Base-by-base conservation (phyloP, 352 stramenopile genomes). In the Phytophthora megakarya region DNA sequence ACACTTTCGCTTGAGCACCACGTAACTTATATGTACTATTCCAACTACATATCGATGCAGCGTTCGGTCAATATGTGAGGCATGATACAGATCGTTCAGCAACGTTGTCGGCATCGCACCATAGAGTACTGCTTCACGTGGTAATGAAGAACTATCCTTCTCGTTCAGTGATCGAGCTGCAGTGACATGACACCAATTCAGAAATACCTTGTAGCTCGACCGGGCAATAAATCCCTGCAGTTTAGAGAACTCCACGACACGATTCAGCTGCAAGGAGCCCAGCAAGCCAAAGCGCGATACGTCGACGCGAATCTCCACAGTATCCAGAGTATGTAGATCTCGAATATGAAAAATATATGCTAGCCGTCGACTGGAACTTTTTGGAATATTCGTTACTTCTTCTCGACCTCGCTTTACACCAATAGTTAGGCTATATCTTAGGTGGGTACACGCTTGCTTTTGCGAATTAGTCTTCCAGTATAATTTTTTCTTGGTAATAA, bases 11-110 rank as follows among this genome's bases (percentile, higher is more conserved):
- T 95, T 95, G 6, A 95, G 48, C 1, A 91, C 48, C 13, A 87
- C 80, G 45, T 93, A 93, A 47, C 64, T 92, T 9, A 94, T 54
- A 40, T 95, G 85, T n/a, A 88, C 76, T 35, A 93, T 76, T 5
- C 73, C 67, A 25, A 90, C 81, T 0, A 89, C 66, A 22, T 77
- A 89, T 16, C 80, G 80, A 69, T 82, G 73, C 32, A 91, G 37
- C 16, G 64, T 76, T 16, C 76, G 72, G 58, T 95, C 84, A 42
- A 83, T 58, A 0, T 13, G 5, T 1, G 61, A 62, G 15, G 39
- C 47, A n/a, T 63, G 42, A 53, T 90, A 92, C 10, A 93, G 57
- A 2, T 74, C 57, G 23, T 73, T 69, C 23, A 94, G 55, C 26
- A 76, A 73, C 2, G 57, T 71, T 1, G 71, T 80, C 6, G 32